Evolutionary conservation across 2,329 filamentous ascomycete species (phyloP).

Genomic region (Calonectria crousiana): DNA sequence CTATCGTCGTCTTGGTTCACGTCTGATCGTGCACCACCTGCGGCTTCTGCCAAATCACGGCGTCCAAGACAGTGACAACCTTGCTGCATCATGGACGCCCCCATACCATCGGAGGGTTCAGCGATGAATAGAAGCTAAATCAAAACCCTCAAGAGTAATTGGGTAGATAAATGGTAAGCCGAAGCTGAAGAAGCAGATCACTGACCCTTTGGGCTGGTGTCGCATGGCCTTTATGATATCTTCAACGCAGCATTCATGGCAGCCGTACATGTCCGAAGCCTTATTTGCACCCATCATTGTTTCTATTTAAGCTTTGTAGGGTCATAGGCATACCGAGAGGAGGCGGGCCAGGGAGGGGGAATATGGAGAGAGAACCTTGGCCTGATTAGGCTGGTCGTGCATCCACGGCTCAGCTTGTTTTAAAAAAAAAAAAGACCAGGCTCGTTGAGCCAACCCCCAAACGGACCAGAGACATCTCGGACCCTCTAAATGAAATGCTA

Average conservation of each 20-base stretch:
- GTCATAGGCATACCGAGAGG: background rate
- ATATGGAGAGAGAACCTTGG: constrained; percentile 12
- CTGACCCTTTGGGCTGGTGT: background rate
- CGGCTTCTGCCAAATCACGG: background rate
- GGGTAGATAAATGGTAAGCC: background rate
- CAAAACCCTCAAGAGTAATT: background rate
- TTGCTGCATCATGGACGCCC: constrained; percentile 7
- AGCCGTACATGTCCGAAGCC: background rate
- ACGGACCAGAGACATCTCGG: background rate
- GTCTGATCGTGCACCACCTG: background rate
- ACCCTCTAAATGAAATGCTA: constrained; percentile 12
- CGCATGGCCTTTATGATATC: background rate
- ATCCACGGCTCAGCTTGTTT: constrained; percentile 11
- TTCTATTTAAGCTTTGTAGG: background rate
- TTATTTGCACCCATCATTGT: background rate
- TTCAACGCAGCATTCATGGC: background rate
- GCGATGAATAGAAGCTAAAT: background rate
- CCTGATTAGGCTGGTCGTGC: constrained; percentile 24
- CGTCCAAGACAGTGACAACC: constrained; percentile 4
- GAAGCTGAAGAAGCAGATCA: background rate
- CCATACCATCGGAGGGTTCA: background rate
- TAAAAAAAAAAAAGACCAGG: background rate
- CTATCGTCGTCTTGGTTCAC: background rate
- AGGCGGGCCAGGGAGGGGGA: background rate
- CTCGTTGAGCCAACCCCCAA: background rate